Conservation (phyloP, 164 flowering plant species). For the Vitis rotundifolia region DNA sequence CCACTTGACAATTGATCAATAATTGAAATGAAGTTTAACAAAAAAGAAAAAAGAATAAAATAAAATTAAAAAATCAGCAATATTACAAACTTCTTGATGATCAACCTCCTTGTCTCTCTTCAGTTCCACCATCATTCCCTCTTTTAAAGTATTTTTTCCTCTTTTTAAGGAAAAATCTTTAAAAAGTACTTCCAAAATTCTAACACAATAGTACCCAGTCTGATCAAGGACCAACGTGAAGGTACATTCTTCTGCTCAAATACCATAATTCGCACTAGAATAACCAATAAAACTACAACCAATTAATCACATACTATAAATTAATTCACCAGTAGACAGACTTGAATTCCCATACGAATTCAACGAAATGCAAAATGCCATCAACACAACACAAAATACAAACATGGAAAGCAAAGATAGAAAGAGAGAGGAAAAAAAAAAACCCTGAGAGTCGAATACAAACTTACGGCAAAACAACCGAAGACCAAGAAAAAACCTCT, state of each 20-base stretch:
- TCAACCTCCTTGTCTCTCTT: neutral
- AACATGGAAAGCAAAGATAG: neutral
- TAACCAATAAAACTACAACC: too few species aligned
- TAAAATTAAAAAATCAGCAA: neutral
- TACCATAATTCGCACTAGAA: too few species aligned
- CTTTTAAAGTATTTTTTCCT: too few species aligned
- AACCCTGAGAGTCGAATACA: neutral
- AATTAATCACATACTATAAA: too few species aligned
- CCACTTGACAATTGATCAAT: too few species aligned
- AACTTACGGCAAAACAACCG: slow-evolving; percentile 76
- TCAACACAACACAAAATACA: neutral
- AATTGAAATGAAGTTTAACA: too few species aligned
- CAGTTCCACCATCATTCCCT: too few species aligned
- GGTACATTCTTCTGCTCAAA: too few species aligned
- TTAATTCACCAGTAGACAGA: too few species aligned
- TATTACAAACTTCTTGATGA: neutral
- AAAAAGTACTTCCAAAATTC: neutral
- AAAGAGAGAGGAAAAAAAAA: neutral
- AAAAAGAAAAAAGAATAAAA: neutral
- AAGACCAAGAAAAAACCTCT: slow-evolving; percentile 71
- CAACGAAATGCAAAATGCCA: too few species aligned
- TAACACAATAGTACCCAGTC: neutral
- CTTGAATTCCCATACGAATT: too few species aligned
- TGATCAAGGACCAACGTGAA: too few species aligned
- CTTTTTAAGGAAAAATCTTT: neutral